Evolutionary conservation across 257 asterid species (phyloP).

Genomic region (Penstemon davidsonii): DNA sequence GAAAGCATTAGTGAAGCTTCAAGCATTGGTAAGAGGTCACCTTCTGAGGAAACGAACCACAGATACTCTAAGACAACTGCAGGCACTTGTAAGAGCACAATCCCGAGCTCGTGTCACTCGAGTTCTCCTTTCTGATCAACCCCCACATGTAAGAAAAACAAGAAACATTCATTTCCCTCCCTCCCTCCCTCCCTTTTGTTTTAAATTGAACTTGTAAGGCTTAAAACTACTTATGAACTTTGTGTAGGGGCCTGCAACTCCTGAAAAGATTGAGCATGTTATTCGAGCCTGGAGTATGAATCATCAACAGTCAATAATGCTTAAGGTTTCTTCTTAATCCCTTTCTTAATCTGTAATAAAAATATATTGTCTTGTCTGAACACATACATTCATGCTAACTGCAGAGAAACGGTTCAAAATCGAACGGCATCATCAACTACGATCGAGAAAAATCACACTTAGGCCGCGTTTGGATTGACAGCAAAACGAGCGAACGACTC

Average conservation of each 20-base stretch:
- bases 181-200: conserved; percentile 26
- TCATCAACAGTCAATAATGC: conserved; percentile 38
- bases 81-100: conserved; percentile 65
- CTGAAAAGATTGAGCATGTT: conserved; percentile 72
- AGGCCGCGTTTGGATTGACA: conserved; percentile 17
- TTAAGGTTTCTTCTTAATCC: conserved; percentile 47
- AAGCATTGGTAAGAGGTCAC: conserved; percentile 84
- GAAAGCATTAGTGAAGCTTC: conserved; percentile 84
- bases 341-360: not conserved
- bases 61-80: conserved; percentile 48
- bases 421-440: conserved; percentile 29
- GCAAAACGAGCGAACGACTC: conserved; percentile 19
- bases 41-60: conserved; percentile 73
- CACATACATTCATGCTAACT: not conserved
- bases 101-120: conserved; percentile 61
- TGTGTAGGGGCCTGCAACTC: conserved; percentile 77
- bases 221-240: not conserved
- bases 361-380: not conserved
- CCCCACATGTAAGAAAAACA: conserved; percentile 56
- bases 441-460: conserved; percentile 24
- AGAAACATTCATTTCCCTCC: conserved; percentile 8
- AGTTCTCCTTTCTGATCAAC: conserved; percentile 35
- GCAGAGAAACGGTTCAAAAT: conserved; percentile 58
- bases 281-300: conserved; percentile 49
- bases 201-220: conserved; percentile 9